Evolutionary conservation across 2,329 filamentous ascomycete species (phyloP).

Genomic region (Pseudohalonectria lignicola): DNA sequence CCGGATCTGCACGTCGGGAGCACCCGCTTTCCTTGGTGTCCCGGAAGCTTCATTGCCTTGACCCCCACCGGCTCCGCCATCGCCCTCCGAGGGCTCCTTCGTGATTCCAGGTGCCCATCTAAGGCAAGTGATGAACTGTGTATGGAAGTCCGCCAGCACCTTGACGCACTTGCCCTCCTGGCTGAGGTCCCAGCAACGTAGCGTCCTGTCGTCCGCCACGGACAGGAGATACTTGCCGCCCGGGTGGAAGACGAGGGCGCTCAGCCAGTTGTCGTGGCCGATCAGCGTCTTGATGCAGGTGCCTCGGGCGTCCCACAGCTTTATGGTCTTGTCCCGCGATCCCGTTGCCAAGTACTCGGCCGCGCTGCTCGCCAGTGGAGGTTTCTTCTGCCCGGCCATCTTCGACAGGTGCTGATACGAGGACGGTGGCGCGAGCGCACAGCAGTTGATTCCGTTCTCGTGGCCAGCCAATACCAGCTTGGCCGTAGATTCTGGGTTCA

Average conservation of each 20-base stretch:
- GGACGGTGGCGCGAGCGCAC: conserved; percentile 70
- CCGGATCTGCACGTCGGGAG: conserved; percentile 53
- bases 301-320: conserved; percentile 78
- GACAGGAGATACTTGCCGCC: conserved; percentile 84
- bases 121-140: conserved; percentile 76
- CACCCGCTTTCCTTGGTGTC: conserved; percentile 27
- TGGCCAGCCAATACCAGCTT: conserved; percentile 78
- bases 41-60: conserved; percentile 14
- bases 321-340: conserved; percentile 81
- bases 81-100: conserved; percentile 34
- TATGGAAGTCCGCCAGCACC: conserved; percentile 64
- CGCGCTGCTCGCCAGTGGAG: conserved; percentile 60
- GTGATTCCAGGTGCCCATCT: conserved; percentile 73
- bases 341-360: conserved; percentile 88
- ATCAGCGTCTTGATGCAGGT: conserved; percentile 73
- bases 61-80: conserved; percentile 15
- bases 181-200: conserved; percentile 85
- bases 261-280: conserved; percentile 93
- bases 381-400: conserved; percentile 73
- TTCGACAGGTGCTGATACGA: conserved; percentile 67
- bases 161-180: conserved; percentile 90
- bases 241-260: conserved; percentile 77
- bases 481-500: conserved; percentile 55
- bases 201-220: conserved; percentile 79
- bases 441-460: conserved; percentile 79